phyloP scores from a whole-genome alignment of 805 yeast species.

The Hanseniaspora mollemarum region DNA sequence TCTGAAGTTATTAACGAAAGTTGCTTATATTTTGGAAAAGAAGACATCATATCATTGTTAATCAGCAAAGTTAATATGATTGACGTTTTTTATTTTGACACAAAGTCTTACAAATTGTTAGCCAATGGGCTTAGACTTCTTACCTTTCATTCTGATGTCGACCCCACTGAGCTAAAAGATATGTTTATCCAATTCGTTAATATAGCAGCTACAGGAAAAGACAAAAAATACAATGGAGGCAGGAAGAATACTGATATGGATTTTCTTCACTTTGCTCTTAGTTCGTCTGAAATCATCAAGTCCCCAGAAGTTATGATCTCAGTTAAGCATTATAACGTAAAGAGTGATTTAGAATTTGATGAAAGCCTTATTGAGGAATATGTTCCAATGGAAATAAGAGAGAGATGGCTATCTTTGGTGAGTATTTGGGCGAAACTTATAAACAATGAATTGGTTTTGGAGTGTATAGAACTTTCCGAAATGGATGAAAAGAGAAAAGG shows the following conservation, averaged over 20 bases:
- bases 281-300: too few relatives aligned
- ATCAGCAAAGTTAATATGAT: background rate
- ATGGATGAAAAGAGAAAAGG: background rate
- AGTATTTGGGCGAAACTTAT: background rate
- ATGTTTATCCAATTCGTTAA: background rate
- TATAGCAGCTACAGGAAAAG: background rate
- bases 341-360: background rate
- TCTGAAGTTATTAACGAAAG: background rate
- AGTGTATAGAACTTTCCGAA: background rate
- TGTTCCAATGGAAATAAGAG: background rate
- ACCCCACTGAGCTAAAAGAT: background rate
- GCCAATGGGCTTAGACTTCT: slow-evolving; percentile 2
- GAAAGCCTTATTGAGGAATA: background rate
- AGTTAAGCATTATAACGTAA: background rate
- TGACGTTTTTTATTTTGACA: slow-evolving; percentile 11
- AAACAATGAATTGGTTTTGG: background rate
- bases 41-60: background rate
- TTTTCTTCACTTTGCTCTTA: background rate
- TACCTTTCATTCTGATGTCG: background rate
- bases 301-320: background rate
- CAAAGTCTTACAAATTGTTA: background rate
- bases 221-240: background rate
- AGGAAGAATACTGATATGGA: background rate
- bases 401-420: slow-evolving; percentile 2
- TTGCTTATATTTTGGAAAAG: background rate